phyloP scores from a whole-genome alignment of 2,329 filamentous ascomycete genomes.

The Fusarium dlaminii region DNA sequence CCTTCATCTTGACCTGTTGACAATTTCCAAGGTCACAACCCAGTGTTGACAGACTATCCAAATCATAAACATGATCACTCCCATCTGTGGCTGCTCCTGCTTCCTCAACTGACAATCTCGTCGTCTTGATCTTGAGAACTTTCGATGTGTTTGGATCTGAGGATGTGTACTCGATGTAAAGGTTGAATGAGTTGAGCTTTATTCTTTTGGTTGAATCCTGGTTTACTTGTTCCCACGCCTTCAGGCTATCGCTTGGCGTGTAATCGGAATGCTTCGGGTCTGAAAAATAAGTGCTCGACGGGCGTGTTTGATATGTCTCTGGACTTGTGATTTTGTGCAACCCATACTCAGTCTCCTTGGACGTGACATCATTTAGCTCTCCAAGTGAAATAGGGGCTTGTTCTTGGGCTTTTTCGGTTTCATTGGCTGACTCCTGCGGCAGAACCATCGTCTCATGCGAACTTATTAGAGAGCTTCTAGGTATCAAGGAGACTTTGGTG shows the following conservation, averaged over 20 bases:
- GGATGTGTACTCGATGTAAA: constrained; percentile 25
- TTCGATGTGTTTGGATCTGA: neutral
- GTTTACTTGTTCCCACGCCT: constrained; percentile 2
- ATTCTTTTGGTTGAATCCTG: neutral
- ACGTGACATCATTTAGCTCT: neutral
- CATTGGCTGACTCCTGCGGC: neutral
- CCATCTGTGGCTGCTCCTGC: neutral
- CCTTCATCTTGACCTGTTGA: constrained; percentile 1
- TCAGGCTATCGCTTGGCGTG: neutral
- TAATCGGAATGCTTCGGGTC: neutral
- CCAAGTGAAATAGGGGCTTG: neutral
- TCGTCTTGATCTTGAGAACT: constrained; percentile 6
- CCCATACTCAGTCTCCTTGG: neutral
- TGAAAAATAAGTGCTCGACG: neutral
- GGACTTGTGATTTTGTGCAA: neutral
- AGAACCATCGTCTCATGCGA: neutral
- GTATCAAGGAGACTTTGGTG: neutral
- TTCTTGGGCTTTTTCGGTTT: neutral
- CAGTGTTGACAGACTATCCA: neutral
- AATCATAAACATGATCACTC: neutral
- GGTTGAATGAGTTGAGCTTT: neutral
- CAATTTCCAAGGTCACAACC: neutral
- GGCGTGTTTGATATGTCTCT: neutral
- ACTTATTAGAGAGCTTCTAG: neutral
- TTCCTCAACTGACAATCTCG: constrained; percentile 8